A percentile compares a stretch with the other conserved stretches of the same genome.
phyloP scores from a whole-genome alignment of 441 rosid genomes.

The Mallotus repandus region DNA sequence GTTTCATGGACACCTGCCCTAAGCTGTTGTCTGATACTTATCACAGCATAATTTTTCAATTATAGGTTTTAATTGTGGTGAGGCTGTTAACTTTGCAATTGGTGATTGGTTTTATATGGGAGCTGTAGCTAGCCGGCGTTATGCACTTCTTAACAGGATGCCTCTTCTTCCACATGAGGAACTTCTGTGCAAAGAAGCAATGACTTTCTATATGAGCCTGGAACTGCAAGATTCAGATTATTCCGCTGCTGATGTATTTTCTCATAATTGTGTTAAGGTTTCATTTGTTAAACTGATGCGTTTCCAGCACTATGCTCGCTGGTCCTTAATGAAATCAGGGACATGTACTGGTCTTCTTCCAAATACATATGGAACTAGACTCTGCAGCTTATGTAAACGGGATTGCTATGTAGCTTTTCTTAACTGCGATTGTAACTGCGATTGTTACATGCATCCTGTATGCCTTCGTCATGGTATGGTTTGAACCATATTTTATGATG shows the following conservation, averaged over 20 bases:
- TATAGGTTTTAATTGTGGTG: conserved; percentile 97
- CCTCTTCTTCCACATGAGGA: conserved; percentile 99
- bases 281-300: conserved; percentile 86
- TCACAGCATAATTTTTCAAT: not conserved
- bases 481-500: conserved; percentile 19
- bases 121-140: conserved; percentile 88
- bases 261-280: conserved; percentile 57
- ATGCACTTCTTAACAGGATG: conserved; percentile 81
- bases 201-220: conserved; percentile 53
- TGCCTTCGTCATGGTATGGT: conserved; percentile 92
- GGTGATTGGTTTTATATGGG: conserved; percentile 98
- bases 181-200: conserved; percentile 93
- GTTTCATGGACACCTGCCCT: not conserved
- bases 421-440: conserved; percentile 79
- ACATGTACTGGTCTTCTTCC: conserved; percentile 50
- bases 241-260: conserved; percentile 55
- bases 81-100: conserved; percentile 98
- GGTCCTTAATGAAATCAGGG: conserved; percentile 73
- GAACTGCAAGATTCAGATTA: conserved; percentile 59
- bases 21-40: not conserved
- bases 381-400: conserved; percentile 90
- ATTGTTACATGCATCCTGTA: conserved; percentile 67
- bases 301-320: conserved; percentile 79
- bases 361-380: conserved; percentile 56
- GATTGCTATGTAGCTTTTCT: conserved; percentile 91